These are phyloP conservation scores for Candida boidinii DNA, from an alignment of 805 yeast species.

Conservation along the genomic window DNA sequence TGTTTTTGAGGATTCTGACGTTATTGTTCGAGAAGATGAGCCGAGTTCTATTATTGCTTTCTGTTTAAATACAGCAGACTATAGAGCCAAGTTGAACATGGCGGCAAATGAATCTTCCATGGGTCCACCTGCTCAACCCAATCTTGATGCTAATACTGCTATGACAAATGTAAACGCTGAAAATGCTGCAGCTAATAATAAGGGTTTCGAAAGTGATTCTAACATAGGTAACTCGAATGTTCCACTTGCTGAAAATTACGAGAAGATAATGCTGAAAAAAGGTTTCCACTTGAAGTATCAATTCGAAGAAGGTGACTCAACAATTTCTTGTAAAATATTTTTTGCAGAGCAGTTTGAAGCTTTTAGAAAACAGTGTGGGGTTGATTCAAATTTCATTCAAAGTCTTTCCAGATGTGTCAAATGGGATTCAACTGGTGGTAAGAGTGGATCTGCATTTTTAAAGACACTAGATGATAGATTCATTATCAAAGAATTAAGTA, in stretches of 20 bases:
- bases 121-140: too few species aligned
- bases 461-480: constrained; percentile 88
- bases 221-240: too few species aligned
- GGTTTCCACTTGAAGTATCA: constrained; percentile 91
- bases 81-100: constrained; percentile 31
- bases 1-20: constrained; percentile 87
- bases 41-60: constrained; percentile 93
- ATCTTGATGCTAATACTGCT: too few species aligned
- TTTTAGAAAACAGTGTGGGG: constrained; percentile 75
- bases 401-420: constrained; percentile 88
- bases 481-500: constrained; percentile 81
- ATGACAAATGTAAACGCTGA: not conserved
- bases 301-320: constrained; percentile 76
- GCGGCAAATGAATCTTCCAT: constrained; percentile 10
- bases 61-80: constrained; percentile 81
- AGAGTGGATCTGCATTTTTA: constrained; percentile 89
- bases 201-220: not conserved
- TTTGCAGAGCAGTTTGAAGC: constrained; percentile 97
- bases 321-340: constrained; percentile 85
- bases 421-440: constrained; percentile 96
- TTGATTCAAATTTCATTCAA: constrained; percentile 67
- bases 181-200: not conserved
- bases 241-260: constrained; percentile 36
- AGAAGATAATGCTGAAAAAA: constrained; percentile 65
- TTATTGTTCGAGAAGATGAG: constrained; percentile 91